These are phyloP conservation scores for Scedosporium apiospermum DNA, from an alignment of 2,329 filamentous ascomycete species.

Conservation along the genomic window DNA sequence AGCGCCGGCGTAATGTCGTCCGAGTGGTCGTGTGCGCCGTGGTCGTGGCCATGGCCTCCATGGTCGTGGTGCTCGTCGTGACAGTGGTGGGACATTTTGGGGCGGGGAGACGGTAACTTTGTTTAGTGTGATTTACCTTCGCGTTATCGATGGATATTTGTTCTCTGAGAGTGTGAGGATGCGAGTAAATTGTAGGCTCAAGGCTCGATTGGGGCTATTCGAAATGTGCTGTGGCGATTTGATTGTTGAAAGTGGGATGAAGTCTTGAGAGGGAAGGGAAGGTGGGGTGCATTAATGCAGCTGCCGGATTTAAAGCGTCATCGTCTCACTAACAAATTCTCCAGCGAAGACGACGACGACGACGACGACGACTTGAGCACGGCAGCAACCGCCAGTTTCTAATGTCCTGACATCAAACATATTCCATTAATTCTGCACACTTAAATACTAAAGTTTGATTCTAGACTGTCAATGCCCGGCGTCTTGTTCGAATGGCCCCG, in stretches of 20 bases:
- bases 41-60: slow-evolving; percentile 46
- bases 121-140: background rate
- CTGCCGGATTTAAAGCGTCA: background rate
- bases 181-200: too few relatives aligned
- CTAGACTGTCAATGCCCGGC: too few relatives aligned
- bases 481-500: too few relatives aligned
- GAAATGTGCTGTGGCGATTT: too few relatives aligned
- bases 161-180: too few relatives aligned
- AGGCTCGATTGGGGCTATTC: too few relatives aligned
- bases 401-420: too few relatives aligned
- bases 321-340: background rate
- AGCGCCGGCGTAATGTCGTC: slow-evolving; percentile 89
- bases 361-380: background rate
- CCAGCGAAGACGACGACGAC: too few relatives aligned
- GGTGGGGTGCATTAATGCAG: background rate
- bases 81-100: slow-evolving; percentile 36
- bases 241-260: background rate
- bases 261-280: background rate
- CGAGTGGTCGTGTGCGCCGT: slow-evolving; percentile 69
- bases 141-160: too few relatives aligned
- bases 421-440: too few relatives aligned
- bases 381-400: background rate
- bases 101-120: background rate
- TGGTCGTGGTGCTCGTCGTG: slow-evolving; percentile 41
- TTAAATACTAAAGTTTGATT: too few relatives aligned